Evolutionary conservation across 75 land plant species (phyloP).

Genomic region (Adiantum capillusveneris): DNA sequence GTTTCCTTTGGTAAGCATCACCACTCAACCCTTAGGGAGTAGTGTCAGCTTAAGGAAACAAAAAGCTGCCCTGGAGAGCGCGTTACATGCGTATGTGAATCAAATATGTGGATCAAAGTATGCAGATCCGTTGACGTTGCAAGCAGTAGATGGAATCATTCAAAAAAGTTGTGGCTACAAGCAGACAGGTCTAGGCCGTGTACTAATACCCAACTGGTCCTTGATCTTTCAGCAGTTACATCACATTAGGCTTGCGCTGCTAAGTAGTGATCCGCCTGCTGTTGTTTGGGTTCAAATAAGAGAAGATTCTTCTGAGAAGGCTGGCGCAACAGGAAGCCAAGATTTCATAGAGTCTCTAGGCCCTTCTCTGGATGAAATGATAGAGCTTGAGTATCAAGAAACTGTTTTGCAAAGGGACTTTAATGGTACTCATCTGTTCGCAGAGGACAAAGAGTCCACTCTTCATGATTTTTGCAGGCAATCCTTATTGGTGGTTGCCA

Average conservation of each 20-base stretch:
- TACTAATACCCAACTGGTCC: slow-evolving; percentile 25
- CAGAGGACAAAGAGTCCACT: slow-evolving; percentile 1
- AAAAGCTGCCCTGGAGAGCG: slow-evolving; percentile 8
- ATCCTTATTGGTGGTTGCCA: background rate
- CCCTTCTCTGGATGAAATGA: slow-evolving; percentile 10
- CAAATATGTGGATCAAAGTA: slow-evolving; percentile 11
- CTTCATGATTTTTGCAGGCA: background rate
- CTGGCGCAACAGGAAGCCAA: slow-evolving; percentile 1
- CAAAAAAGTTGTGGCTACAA: slow-evolving; percentile 14
- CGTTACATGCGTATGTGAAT: slow-evolving; percentile 15
- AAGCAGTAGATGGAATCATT: slow-evolving; percentile 13
- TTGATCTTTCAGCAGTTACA: slow-evolving; percentile 19
- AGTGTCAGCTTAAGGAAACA: background rate
- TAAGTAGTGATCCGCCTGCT: slow-evolving; percentile 24
- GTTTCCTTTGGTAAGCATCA: slow-evolving; percentile 5
- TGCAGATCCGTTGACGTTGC: slow-evolving; percentile 10
- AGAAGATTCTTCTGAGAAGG: slow-evolving; percentile 5
- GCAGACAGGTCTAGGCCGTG: slow-evolving; percentile 16
- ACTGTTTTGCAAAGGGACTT: background rate
- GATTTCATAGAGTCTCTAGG: slow-evolving; percentile 10
- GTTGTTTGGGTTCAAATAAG: slow-evolving; percentile 15
- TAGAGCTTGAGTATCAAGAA: slow-evolving; percentile 9
- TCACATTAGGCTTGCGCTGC: slow-evolving; percentile 15
- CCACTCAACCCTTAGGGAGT: background rate
- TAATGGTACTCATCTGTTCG: too few relatives aligned